phyloP scores from a whole-genome alignment of 73 alveolate genomes.

The Strombidium stylifer region DNA sequence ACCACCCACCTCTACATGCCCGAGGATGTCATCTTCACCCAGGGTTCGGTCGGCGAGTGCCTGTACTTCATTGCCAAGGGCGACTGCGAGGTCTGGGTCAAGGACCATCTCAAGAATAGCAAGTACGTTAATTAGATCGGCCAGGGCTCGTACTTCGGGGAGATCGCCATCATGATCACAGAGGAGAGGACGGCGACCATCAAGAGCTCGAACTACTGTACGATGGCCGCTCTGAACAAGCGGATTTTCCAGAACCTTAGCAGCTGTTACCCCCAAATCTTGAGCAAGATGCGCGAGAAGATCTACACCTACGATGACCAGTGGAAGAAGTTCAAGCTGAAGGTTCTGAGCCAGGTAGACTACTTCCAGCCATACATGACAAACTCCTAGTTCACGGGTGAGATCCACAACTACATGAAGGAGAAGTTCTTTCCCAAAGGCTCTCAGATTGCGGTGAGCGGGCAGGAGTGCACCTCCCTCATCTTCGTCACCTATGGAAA shows the following conservation, averaged over 20 bases:
- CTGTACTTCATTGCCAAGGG: conserved; percentile 3
- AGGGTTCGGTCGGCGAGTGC: background rate
- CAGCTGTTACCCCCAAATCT: no score
- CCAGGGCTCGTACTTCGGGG: conserved; percentile 26
- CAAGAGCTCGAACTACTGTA: background rate
- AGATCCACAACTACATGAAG: background rate
- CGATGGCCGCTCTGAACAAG: background rate
- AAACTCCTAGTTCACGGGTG: background rate
- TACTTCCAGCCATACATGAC: background rate
- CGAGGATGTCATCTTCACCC: background rate
- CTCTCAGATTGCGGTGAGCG: no score
- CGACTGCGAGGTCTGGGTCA: background rate
- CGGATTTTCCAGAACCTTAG: no score
- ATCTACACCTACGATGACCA: background rate
- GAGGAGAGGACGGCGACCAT: conserved; percentile 22
- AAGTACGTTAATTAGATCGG: background rate
- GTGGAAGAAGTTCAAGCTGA: background rate
- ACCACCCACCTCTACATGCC: background rate
- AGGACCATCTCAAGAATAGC: background rate
- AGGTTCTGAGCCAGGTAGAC: background rate
- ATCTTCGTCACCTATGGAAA: background rate
- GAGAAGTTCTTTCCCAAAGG: background rate
- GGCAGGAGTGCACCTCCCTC: background rate
- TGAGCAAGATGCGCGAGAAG: no score
- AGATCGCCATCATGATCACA: background rate